phyloP scores from a whole-genome alignment of 768 basidiomycete species.

The Daedaleopsis sinensis region DNA sequence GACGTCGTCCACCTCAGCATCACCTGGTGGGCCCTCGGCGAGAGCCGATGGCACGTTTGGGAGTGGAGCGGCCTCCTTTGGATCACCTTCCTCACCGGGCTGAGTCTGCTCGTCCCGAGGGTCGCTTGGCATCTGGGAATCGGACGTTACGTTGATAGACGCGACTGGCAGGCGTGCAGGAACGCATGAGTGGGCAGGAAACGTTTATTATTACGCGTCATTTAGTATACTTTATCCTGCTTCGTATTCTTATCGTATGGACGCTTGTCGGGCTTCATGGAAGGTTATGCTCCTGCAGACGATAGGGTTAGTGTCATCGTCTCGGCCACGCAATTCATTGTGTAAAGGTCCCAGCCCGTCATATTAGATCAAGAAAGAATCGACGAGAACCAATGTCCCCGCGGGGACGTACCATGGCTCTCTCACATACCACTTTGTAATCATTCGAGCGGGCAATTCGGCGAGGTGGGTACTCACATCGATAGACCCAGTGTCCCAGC shows the following conservation, averaged over 20 bases:
- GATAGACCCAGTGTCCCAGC: background rate
- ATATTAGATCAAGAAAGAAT: slow-evolving; percentile 92
- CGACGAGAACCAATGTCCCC: slow-evolving; percentile 52
- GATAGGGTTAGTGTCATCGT: background rate
- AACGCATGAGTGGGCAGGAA: slow-evolving; percentile 17
- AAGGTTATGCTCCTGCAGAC: slow-evolving; percentile 1
- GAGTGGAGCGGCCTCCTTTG: slow-evolving; percentile 74
- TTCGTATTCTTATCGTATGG: slow-evolving; percentile 16
- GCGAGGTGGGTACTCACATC: background rate
- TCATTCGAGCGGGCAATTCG: slow-evolving; percentile 48
- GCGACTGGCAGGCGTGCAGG: slow-evolving; percentile 47
- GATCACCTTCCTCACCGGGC: slow-evolving; percentile 63
- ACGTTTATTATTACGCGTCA: background rate
- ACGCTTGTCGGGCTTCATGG: background rate
- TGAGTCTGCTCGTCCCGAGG: slow-evolving; percentile 69
- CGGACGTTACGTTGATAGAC: slow-evolving; percentile 68
- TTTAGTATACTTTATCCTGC: slow-evolving; percentile 17
- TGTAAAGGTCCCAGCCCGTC: slow-evolving; percentile 42
- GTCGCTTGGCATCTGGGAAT: slow-evolving; percentile 76
- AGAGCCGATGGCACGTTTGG: slow-evolving; percentile 60
- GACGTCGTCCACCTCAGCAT: slow-evolving; percentile 68
- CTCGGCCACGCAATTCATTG: background rate
- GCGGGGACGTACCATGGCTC: slow-evolving; percentile 46
- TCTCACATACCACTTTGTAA: slow-evolving; percentile 76
- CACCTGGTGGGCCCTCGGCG: slow-evolving; percentile 79